Conservation (phyloP, 371 early-diverging fungal genomes). For the Zychaea mexicana region DNA sequence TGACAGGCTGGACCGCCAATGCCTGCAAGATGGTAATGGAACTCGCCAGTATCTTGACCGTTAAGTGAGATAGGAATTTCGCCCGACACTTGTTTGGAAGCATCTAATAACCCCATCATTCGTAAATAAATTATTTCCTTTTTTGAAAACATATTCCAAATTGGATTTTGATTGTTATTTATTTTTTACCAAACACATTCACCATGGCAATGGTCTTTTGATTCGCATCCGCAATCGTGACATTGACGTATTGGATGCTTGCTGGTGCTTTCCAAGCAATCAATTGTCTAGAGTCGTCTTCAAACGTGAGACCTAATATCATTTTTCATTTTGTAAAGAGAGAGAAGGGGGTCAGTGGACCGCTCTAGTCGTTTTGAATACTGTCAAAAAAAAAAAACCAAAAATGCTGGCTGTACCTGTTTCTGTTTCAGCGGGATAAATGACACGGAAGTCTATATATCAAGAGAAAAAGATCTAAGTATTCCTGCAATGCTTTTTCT, state of each 20-base stretch:
- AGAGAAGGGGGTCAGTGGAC: background rate
- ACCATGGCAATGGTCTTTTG: slow-evolving; percentile 15
- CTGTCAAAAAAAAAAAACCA: background rate
- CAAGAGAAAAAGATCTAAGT: background rate
- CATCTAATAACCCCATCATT: slow-evolving; percentile 26
- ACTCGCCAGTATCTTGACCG: slow-evolving; percentile 26
- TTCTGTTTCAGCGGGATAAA: slow-evolving; percentile 32
- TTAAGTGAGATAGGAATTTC: slow-evolving; percentile 31
- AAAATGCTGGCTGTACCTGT: no score
- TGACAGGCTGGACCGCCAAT: background rate
- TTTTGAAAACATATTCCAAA: background rate
- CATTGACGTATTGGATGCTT: slow-evolving; percentile 28
- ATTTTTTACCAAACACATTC: slow-evolving; percentile 37
- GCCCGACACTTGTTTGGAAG: slow-evolving; percentile 27
- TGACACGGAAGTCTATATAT: slow-evolving; percentile 29
- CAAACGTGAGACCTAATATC: slow-evolving; percentile 31
- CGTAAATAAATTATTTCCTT: slow-evolving; percentile 5
- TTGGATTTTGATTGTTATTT: background rate
- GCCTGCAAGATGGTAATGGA: slow-evolving; percentile 32
- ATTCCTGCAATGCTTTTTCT: no score
- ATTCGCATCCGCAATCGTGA: slow-evolving; percentile 27
- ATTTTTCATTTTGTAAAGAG: background rate
- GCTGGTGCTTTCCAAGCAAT: slow-evolving; percentile 39
- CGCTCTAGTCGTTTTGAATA: slow-evolving; percentile 5
- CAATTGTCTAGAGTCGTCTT: slow-evolving; percentile 35